Percentiles rank a stretch among this genome's conserved stretches.
Conservation (phyloP, 306 rosid genomes). For the Vigna unguiculata region DNA sequence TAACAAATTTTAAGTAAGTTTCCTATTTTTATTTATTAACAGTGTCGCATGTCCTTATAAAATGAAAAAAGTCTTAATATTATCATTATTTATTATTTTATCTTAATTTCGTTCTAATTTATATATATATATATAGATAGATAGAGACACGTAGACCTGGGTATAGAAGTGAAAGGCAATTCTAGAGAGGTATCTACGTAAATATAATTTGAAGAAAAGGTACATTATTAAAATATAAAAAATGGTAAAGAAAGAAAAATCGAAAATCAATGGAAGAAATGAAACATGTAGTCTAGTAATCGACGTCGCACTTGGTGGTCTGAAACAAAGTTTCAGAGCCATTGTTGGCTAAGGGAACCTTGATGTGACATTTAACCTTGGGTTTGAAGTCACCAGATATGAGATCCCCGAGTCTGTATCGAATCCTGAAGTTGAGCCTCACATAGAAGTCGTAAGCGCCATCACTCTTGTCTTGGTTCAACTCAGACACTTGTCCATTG, state of each 20-base stretch:
- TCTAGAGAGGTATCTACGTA: too few relatives aligned
- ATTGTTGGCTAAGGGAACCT: slow-evolving; percentile 47
- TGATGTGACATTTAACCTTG: slow-evolving; percentile 60
- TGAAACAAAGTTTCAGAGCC: slow-evolving; percentile 36
- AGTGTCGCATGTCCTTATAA: too few relatives aligned
- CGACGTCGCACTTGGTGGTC: slow-evolving; percentile 56
- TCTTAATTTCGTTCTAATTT: too few relatives aligned
- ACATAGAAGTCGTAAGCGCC: slow-evolving; percentile 61
- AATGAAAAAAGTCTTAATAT: too few relatives aligned
- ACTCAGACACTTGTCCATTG: slow-evolving; percentile 24
- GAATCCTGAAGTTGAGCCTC: slow-evolving; percentile 58
- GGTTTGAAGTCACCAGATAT: slow-evolving; percentile 52
- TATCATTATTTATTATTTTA: too few relatives aligned
- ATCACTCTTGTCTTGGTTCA: slow-evolving; percentile 43
- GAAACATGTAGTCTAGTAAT: neutral
- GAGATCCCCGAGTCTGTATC: slow-evolving; percentile 54
- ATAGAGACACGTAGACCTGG: too few relatives aligned
- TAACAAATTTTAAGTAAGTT: too few relatives aligned
- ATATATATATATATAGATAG: too few relatives aligned
- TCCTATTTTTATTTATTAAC: too few relatives aligned
- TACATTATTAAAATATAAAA: neutral
- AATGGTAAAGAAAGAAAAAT: slow-evolving; percentile 2
- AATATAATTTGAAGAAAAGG: too few relatives aligned
- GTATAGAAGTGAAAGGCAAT: too few relatives aligned
- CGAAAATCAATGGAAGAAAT: neutral